Percentiles rank a stretch among this genome's conserved stretches.
Conservation (phyloP, 2,329 filamentous ascomycete species). For the Aspergillus ochraceoroseus region DNA sequence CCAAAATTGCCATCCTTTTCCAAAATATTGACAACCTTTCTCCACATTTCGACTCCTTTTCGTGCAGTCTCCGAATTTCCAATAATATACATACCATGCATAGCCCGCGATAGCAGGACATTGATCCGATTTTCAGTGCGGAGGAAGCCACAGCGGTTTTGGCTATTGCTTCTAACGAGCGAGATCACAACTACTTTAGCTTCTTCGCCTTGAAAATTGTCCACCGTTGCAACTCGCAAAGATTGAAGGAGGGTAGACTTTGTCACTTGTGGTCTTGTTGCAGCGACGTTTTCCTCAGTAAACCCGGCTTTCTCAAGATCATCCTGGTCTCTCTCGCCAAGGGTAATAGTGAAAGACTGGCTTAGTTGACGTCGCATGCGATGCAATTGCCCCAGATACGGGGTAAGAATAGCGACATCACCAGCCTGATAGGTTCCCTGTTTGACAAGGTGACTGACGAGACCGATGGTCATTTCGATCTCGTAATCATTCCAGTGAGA, state of each 20-base stretch:
- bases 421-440: conserved; percentile 57
- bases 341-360: conserved; percentile 54
- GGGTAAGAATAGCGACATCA: conserved; percentile 67
- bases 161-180: conserved; percentile 63
- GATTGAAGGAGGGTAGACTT: conserved; percentile 48
- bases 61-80: conserved; percentile 59
- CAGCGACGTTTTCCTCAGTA: conserved; percentile 18
- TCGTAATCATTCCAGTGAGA: conserved; percentile 54
- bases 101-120: conserved; percentile 61
- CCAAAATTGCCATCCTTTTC: conserved; percentile 47
- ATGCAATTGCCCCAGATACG: conserved; percentile 52
- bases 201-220: conserved; percentile 76
- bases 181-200: conserved; percentile 66
- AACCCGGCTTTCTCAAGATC: conserved; percentile 46
- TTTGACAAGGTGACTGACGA: conserved; percentile 61
- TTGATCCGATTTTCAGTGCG: conserved; percentile 64
- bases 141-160: conserved; percentile 60
- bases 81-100: conserved; percentile 67
- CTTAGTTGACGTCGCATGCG: conserved; percentile 41
- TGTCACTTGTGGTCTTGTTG: conserved; percentile 3
- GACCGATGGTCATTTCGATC: conserved; percentile 56
- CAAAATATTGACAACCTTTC: conserved; percentile 53
- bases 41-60: conserved; percentile 58
- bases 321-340: conserved; percentile 60
- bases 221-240: conserved; percentile 60